phyloP scores from a whole-genome alignment of 306 rosid species.

The Senna siamea region DNA sequence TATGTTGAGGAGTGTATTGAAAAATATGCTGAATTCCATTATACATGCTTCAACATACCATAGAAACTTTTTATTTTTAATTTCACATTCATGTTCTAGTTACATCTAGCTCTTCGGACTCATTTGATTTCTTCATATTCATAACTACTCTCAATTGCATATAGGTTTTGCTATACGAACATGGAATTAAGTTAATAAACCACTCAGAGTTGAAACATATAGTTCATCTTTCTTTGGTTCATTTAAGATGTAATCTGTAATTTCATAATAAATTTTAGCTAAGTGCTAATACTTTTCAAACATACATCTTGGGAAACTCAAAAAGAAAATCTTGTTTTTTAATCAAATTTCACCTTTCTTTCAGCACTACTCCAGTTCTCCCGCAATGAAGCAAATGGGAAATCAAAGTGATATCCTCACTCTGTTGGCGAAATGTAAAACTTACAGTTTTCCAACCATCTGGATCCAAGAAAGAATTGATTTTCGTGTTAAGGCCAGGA shows the following conservation, averaged over 20 bases:
- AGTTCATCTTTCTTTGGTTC: slow-evolving; percentile 11
- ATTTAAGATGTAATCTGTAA: slow-evolving; percentile 17
- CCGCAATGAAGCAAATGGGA: not conserved
- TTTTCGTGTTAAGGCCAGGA: slow-evolving; percentile 89
- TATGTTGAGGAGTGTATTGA: no score
- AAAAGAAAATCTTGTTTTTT: no score
- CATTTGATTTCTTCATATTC: no score
- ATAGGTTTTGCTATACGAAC: not conserved
- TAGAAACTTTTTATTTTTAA: not conserved
- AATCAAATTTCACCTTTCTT: slow-evolving; percentile 16
- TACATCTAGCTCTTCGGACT: not conserved
- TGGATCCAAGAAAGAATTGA: slow-evolving; percentile 83
- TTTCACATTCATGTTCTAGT: not conserved
- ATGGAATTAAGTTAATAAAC: slow-evolving; percentile 11
- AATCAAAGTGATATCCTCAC: not conserved
- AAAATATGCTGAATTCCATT: no score
- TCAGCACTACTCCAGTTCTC: not conserved
- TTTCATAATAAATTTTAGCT: slow-evolving; percentile 1
- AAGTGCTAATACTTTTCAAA: not conserved
- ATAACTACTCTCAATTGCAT: slow-evolving; percentile 9
- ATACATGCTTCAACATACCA: no score
- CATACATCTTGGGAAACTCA: not conserved
- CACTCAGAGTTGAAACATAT: not conserved
- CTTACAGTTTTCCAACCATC: slow-evolving; percentile 99
- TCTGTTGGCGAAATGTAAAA: not conserved